Conservation (phyloP, 1,139 yeast species). For the Candida pseudoviswanathii region DNA sequence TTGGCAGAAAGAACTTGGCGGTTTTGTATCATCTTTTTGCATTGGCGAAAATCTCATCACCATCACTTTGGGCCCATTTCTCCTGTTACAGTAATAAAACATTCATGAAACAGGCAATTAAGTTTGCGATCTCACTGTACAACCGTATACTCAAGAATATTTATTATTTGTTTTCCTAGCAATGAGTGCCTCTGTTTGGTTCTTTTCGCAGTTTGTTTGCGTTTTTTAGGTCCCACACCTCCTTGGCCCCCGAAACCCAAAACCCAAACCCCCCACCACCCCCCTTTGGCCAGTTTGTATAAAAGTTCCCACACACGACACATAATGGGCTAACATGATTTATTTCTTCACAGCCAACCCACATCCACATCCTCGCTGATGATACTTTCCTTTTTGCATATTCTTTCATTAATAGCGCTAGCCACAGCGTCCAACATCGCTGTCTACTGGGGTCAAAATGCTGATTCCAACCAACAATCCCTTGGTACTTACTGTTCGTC, state of each 20-base stretch:
- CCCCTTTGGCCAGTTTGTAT: no score
- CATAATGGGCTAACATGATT: no score
- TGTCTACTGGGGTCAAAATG: slow-evolving; percentile 87
- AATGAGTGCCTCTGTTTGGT: no score
- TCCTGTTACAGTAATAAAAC: slow-evolving; percentile 2
- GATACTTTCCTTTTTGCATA: background rate
- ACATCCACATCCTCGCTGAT: background rate
- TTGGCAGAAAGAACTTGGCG: background rate
- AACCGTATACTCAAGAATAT: background rate
- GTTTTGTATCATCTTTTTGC: background rate
- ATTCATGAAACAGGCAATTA: background rate
- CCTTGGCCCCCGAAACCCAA: no score
- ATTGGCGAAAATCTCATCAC: background rate
- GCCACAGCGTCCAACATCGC: slow-evolving; percentile 33
- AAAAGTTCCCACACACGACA: no score
- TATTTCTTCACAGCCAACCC: no score
- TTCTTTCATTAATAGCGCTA: background rate
- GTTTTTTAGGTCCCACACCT: no score
- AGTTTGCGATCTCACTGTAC: background rate
- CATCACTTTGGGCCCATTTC: background rate
- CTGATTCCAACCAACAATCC: slow-evolving; percentile 65
- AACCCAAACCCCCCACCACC: no score
- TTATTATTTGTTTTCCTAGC: no score
- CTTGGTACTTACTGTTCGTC: slow-evolving; percentile 66
- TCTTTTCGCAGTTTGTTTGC: no score